A percentile compares a stretch with the other conserved stretches of the same genome.
Conservation (phyloP, 2,329 filamentous ascomycete genomes). For the Fusarium anthophilum region DNA sequence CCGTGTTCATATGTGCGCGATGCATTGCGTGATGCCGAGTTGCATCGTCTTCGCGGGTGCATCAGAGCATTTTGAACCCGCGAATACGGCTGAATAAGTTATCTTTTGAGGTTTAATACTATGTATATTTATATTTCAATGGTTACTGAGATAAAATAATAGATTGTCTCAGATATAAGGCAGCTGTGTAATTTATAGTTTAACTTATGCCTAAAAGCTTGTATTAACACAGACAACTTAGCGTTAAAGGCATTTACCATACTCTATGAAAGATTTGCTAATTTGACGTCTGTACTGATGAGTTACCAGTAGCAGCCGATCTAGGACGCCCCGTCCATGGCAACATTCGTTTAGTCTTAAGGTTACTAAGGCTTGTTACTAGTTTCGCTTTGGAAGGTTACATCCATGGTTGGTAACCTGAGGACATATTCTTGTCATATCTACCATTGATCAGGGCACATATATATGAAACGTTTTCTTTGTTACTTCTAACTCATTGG, state of each 20-base stretch:
- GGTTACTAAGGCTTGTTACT: background rate
- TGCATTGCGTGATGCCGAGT: too few relatives aligned
- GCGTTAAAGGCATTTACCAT: background rate
- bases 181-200: background rate
- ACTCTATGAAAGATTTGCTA: too few relatives aligned
- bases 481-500: background rate
- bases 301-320: accelerated
- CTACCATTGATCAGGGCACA: background rate
- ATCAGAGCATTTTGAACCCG: background rate
- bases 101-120: background rate
- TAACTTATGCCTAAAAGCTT: background rate
- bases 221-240: background rate
- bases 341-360: too few relatives aligned
- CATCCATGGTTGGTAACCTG: background rate
- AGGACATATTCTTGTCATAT: background rate
- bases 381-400: too few relatives aligned
- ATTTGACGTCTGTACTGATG: background rate
- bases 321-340: background rate
- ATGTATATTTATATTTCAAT: background rate
- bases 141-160: background rate
- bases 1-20: background rate
- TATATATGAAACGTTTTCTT: background rate
- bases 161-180: background rate
- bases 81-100: background rate
- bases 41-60: background rate